These are phyloP conservation scores for Gryganskiella cystojenkinii DNA, from an alignment of 192 early-diverging fungal genomes.

Conservation along the genomic window DNA sequence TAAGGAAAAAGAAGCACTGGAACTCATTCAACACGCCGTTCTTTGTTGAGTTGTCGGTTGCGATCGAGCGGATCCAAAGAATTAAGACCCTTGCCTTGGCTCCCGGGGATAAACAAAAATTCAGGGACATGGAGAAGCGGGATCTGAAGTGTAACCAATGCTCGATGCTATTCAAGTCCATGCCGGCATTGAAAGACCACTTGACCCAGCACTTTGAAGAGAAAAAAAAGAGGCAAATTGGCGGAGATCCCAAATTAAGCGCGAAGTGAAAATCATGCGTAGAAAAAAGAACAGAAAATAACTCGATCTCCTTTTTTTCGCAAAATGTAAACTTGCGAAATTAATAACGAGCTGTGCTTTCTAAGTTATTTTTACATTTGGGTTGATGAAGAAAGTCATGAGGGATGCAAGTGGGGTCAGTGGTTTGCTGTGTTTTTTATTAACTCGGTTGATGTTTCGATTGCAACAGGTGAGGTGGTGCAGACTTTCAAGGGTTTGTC, in stretches of 20 bases:
- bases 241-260: neutral
- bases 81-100: constrained; percentile 52
- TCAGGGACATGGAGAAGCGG: constrained; percentile 54
- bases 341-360: too few species aligned
- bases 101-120: constrained; percentile 39
- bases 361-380: too few species aligned
- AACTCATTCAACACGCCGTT: constrained; percentile 72
- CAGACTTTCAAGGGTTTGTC: too few species aligned
- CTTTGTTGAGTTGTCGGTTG: constrained; percentile 57
- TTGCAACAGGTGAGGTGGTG: too few species aligned
- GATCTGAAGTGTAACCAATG: constrained; percentile 66
- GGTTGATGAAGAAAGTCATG: too few species aligned
- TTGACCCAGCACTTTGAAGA: constrained; percentile 22
- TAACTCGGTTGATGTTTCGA: too few species aligned
- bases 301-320: too few species aligned
- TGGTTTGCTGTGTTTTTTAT: too few species aligned
- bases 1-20: constrained; percentile 73
- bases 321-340: too few species aligned
- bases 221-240: neutral
- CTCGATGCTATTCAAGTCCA: constrained; percentile 35
- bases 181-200: constrained; percentile 63
- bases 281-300: too few species aligned
- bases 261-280: too few species aligned
- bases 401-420: too few species aligned
- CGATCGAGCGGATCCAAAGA: constrained; percentile 48